Evolutionary conservation across 371 early-diverging fungal species (phyloP).

Genomic region (Blakeslea trispora): DNA sequence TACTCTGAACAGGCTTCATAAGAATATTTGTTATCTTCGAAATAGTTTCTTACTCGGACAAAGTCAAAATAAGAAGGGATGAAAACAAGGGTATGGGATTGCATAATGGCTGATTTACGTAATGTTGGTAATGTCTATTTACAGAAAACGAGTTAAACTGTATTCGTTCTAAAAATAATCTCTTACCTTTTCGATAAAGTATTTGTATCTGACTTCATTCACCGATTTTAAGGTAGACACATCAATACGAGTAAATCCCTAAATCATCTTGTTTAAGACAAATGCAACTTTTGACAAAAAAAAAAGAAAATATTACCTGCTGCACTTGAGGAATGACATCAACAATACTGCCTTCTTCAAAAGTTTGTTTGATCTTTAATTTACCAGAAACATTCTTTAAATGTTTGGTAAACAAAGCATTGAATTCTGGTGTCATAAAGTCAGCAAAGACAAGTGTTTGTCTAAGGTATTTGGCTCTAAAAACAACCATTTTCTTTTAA

Average conservation of each 20-base stretch:
- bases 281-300: neutral
- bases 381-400: constrained; percentile 80
- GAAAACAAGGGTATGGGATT: constrained; percentile 82
- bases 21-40: constrained; percentile 73
- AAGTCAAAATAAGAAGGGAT: constrained; percentile 97
- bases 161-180: neutral
- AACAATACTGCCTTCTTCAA: constrained; percentile 69
- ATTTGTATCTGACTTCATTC: constrained; percentile 84
- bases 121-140: constrained; percentile 55
- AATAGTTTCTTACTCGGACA: constrained; percentile 87
- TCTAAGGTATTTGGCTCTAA: constrained; percentile 78
- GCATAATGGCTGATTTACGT: constrained; percentile 60
- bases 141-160: neutral
- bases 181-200: constrained; percentile 77
- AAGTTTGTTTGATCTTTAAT: constrained; percentile 64
- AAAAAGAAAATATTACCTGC: constrained; percentile 49
- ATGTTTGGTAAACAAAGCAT: constrained; percentile 76
- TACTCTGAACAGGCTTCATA: constrained; percentile 83
- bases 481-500: neutral
- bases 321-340: constrained; percentile 80
- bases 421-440: constrained; percentile 87
- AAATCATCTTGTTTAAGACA: constrained; percentile 17
- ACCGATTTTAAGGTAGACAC: constrained; percentile 57
- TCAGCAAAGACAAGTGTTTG: constrained; percentile 85
- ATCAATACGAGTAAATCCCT: constrained; percentile 73